A percentile compares a stretch with the other conserved stretches of the same genome.
Conservation (phyloP, 805 yeast species). For the Yarrowia keelungensis region DNA sequence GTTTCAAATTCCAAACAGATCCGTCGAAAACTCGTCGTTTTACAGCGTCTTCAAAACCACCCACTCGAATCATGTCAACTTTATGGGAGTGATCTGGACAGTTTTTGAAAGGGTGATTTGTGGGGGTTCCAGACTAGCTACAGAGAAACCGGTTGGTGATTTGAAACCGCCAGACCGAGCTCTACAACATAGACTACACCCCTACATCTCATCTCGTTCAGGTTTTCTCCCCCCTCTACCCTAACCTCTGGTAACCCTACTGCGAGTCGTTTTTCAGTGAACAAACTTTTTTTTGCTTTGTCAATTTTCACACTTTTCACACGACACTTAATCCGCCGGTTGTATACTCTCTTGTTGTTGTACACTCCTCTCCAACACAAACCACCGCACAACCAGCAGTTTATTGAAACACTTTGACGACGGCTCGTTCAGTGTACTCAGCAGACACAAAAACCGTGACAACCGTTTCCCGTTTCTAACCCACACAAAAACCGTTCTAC, state of each 20-base stretch:
- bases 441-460: too few relatives aligned
- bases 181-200: too few relatives aligned
- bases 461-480: too few relatives aligned
- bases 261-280: slow-evolving; percentile 35
- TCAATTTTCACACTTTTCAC: slow-evolving; percentile 36
- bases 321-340: slow-evolving; percentile 7
- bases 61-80: neutral
- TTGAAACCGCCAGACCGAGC: too few relatives aligned
- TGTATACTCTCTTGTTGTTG: too few relatives aligned
- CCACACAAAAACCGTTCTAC: neutral
- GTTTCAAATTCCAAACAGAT: neutral
- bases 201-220: too few relatives aligned
- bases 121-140: neutral
- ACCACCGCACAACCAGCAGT: too few relatives aligned
- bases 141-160: neutral
- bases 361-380: neutral
- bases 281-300: slow-evolving; percentile 29
- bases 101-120: neutral
- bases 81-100: neutral
- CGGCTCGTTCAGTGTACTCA: too few relatives aligned
- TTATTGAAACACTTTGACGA: too few relatives aligned
- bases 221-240: neutral
- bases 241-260: slow-evolving; percentile 28
- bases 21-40: too few relatives aligned
- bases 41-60: neutral